Conservation (phyloP, 495 filamentous ascomycete species). For the Neurospora cerealis region DNA sequence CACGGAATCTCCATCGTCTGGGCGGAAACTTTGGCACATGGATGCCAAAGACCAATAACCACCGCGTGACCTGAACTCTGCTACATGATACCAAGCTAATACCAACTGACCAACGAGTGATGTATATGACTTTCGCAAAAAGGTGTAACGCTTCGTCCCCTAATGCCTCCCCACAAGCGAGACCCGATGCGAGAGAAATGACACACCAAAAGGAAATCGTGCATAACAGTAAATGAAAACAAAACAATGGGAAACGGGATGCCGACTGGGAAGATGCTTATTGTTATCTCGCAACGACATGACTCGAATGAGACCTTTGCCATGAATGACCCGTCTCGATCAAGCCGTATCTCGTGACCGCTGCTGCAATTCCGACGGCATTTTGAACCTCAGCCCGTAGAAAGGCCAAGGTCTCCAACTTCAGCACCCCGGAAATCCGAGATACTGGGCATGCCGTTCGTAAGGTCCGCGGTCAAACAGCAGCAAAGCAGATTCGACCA, state of each 20-base stretch:
- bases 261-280: constrained; percentile 9
- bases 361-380: constrained; percentile 6
- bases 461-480: constrained; percentile 5
- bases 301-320: constrained; percentile 1
- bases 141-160: constrained; percentile 20
- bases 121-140: not conserved
- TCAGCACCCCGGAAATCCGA: constrained; percentile 11
- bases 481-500: not conserved
- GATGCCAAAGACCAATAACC: not conserved
- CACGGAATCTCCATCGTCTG: not conserved
- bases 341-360: constrained; percentile 7
- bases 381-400: not conserved
- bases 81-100: not conserved
- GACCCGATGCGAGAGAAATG: constrained; percentile 23
- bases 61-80: not conserved
- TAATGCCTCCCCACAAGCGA: constrained; percentile 35
- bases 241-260: constrained; percentile 8
- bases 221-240: constrained; percentile 14
- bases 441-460: constrained; percentile 29
- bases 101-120: not conserved
- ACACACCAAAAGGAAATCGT: constrained; percentile 11
- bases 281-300: constrained; percentile 7
- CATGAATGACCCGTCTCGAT: not conserved
- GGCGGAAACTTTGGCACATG: not conserved
- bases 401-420: constrained; percentile 7